Evolutionary conservation across 495 filamentous ascomycete species (phyloP), one percentile per base, ranked within the genome.

Genomic region (Penicillium psychrofluorescens): DNA sequence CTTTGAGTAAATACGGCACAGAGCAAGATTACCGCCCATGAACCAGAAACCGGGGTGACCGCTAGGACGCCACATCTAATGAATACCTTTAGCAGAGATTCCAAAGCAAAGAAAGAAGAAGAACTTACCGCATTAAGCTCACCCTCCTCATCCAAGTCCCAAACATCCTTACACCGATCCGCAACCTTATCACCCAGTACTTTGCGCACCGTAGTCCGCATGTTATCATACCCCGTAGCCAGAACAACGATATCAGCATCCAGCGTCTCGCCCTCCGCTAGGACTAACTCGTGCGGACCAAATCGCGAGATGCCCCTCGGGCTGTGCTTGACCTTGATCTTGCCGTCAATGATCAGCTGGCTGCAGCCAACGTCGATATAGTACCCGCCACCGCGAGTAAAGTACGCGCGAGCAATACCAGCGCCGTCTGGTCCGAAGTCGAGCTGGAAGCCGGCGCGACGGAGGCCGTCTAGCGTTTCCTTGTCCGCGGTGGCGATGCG

Each of bases 1-100:
- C 45, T 78, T 77, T 2, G 84, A 88, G 46, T 75, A 86, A 41
- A 83, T 83, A 28, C 88, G 76, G 37, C 79, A 83, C 41, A 90
- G 51, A 1, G 83, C 84, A 29, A 91, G 59, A 56, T 86, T 90
- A 1, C 88, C 88, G 0, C 85, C 88, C 56, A 87, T 83, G 56
- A 83, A 83, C 85, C 85, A 95, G 45, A 91, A 80, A 0, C 83
- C 84, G 0, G 80, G 80, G 49, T 89, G 84, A 0, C 85, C 84
- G 22, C 73, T 83, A 30, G 59, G 70, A 16, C 78, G 71, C 85
- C 85, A 94, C 66, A 91, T 86, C 60, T 67, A 46, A 16, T 29
- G 11, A 8, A 34, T 9, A 38, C 6, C 1, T 16, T 61, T 48
- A 63, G 48, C 29, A 51, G 3, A 6, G 7, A 6, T 11, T 10